Base-by-base conservation (phyloP, 768 basidiomycete species). In the Auriculariales sp. region DNA sequence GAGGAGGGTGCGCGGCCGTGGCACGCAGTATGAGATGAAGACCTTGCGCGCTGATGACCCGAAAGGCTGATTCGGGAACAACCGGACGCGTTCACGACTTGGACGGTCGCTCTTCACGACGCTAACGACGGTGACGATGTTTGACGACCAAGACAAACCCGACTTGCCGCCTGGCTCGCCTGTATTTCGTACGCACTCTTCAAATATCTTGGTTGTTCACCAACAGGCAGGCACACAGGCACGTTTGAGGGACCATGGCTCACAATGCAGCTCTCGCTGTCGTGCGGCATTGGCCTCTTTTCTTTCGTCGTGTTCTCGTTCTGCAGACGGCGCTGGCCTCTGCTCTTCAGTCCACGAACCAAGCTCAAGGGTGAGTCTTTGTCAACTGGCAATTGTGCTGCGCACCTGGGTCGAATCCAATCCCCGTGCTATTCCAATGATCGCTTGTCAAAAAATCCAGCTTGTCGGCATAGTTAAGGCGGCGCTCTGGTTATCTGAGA, bases 241-340 rank as follows among this genome's bases (percentile, higher is more conserved):
- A 85, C 75, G 60, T 91, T 86, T 62, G 81, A 87, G 59, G 93
- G 94, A 0, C 91, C 92, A 29, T 98, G 95, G 95, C 85, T 99
- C 64, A 79, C 79, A 19, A 95, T 93, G 1, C 94, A 98, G 63
- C 68, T 94, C 15, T 64, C 73, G 2, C 77, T 98, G 28, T 86
- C 94, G 3, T 68, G 75, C 11, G 64, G 73, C 15, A 79, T 99
- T 51, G 94, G 95, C 2, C 34, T 91, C 1, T 63, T 71, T 3
- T 85, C 87, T 0, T 91, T 97, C 66, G 59, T 95, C 14, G 59
- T 89, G 3, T 99, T 99, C 67, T 94, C 85, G 3, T 88, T 90
- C 59, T 81, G 81, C 56, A 71, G 95, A 9, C 86, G 81, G 4
- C 71, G 87, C 59, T 94, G 87, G 85, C 88, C 90, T 9, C 66